phyloP scores from a whole-genome alignment of 2,329 filamentous ascomycete genomes.

The Aspergillus pseudonomiae region DNA sequence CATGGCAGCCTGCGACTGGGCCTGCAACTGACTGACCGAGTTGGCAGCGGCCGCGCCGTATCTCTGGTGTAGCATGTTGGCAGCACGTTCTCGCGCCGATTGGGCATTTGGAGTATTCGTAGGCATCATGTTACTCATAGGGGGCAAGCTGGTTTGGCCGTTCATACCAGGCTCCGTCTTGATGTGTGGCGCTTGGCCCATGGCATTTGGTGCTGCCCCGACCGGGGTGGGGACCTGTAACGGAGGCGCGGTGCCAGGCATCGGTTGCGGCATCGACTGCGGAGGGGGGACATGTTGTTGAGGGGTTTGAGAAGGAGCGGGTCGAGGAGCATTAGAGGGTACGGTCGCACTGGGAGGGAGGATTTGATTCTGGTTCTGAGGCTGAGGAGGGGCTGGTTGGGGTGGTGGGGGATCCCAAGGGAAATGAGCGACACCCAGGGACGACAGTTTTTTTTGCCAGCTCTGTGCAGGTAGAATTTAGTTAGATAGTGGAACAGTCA shows the following conservation, averaged over 20 bases:
- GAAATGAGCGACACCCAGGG: slow-evolving; percentile 81
- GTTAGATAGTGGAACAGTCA: background rate
- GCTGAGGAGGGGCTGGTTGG: slow-evolving; percentile 56
- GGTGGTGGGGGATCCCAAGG: slow-evolving; percentile 88
- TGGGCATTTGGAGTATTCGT: slow-evolving; percentile 44
- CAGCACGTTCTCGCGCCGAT: slow-evolving; percentile 58
- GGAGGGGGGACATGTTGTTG: slow-evolving; percentile 42
- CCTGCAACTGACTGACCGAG: slow-evolving; percentile 49
- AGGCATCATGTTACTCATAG: slow-evolving; percentile 39
- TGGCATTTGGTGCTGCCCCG: slow-evolving; percentile 25
- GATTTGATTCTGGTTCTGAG: slow-evolving; percentile 40
- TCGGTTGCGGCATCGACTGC: slow-evolving; percentile 39
- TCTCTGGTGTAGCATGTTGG: slow-evolving; percentile 53
- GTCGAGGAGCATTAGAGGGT: slow-evolving; percentile 48
- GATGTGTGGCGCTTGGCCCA: slow-evolving; percentile 46
- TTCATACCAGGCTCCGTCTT: slow-evolving; percentile 57
- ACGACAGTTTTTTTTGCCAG: slow-evolving; percentile 91
- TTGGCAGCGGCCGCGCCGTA: slow-evolving; percentile 46
- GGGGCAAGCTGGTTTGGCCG: slow-evolving; percentile 33
- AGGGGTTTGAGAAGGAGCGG: slow-evolving; percentile 32
- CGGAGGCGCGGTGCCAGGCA: slow-evolving; percentile 31
- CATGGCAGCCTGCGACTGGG: slow-evolving; percentile 41
- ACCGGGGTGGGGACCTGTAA: slow-evolving; percentile 25
- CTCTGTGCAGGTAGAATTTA: slow-evolving; percentile 57
- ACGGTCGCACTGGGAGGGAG: slow-evolving; percentile 44